Evolutionary conservation across 805 yeast genomes (phyloP).

Genomic region (Suhomyces xylopsoci): DNA sequence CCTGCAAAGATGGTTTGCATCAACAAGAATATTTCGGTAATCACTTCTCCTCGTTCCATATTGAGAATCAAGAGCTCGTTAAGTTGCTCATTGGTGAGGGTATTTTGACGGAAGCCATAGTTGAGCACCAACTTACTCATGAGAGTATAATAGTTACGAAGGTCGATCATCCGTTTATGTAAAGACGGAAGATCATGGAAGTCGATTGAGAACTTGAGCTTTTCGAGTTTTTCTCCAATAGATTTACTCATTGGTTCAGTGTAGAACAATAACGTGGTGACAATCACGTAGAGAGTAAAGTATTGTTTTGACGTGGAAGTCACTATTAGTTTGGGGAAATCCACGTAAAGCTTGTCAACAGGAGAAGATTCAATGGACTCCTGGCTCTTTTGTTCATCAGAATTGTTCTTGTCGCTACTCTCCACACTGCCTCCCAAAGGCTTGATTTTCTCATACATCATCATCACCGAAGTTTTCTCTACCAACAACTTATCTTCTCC

Average conservation of each 20-base stretch:
- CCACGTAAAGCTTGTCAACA: constrained; percentile 47
- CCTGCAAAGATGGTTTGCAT: constrained; percentile 39
- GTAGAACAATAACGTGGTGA: constrained; percentile 63
- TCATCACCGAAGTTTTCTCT: constrained; percentile 58
- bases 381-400: background rate
- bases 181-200: constrained; percentile 56
- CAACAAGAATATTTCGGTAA: constrained; percentile 33
- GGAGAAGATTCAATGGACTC: background rate
- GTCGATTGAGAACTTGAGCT: constrained; percentile 67
- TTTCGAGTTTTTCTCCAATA: constrained; percentile 58
- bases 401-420: background rate
- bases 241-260: constrained; percentile 66
- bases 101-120: constrained; percentile 46
- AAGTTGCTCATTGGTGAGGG: constrained; percentile 48
- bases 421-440: constrained; percentile 19
- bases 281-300: constrained; percentile 58
- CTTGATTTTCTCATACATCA: constrained; percentile 50
- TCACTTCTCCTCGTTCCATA: constrained; percentile 30
- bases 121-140: constrained; percentile 44
- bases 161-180: constrained; percentile 40
- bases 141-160: constrained; percentile 49
- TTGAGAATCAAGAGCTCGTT: constrained; percentile 41
- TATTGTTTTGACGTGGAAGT: constrained; percentile 75
- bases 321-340: constrained; percentile 66
- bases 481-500: constrained; percentile 52